Percentiles rank a stretch among this genome's conserved stretches.
Evolutionary conservation across 768 basidiomycete species (phyloP).

Genomic region (Mycena metata): DNA sequence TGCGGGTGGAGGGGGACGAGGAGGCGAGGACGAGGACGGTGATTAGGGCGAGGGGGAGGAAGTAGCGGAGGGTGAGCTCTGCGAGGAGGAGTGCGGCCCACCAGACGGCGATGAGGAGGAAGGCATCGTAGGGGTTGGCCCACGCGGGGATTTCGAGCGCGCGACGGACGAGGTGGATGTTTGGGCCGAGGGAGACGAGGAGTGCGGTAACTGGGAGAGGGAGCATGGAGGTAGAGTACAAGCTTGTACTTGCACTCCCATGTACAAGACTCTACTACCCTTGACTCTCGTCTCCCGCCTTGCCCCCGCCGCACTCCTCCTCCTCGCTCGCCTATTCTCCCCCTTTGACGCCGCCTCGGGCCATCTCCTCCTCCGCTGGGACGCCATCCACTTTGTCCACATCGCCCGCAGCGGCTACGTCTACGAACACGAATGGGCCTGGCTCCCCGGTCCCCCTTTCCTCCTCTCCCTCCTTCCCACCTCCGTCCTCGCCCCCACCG

Average conservation of each 20-base stretch:
- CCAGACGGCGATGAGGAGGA: conserved; percentile 78
- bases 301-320: conserved; percentile 23
- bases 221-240: background rate
- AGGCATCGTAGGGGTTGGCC: conserved; percentile 72
- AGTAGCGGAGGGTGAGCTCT: conserved; percentile 64
- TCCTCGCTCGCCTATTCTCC: conserved; percentile 25
- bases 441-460: conserved; percentile 77
- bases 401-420: conserved; percentile 70
- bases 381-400: conserved; percentile 83
- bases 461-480: conserved; percentile 49
- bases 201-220: conserved; percentile 53
- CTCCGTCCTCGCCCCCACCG: conserved; percentile 52
- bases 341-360: conserved; percentile 47
- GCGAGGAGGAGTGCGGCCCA: conserved; percentile 82
- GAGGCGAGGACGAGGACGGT: conserved; percentile 47
- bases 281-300: conserved; percentile 40
- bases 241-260: too few species aligned
- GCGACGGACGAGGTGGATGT: conserved; percentile 59
- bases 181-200: conserved; percentile 73
- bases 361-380: conserved; percentile 81
- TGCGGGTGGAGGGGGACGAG: conserved; percentile 37
- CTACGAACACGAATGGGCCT: conserved; percentile 91
- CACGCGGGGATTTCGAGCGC: conserved; percentile 68
- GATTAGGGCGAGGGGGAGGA: conserved; percentile 66
- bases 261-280: too few species aligned